These are phyloP conservation scores for Lyophyllum semitale DNA, from an alignment of 768 basidiomycete genomes.

Conservation along the genomic window DNA sequence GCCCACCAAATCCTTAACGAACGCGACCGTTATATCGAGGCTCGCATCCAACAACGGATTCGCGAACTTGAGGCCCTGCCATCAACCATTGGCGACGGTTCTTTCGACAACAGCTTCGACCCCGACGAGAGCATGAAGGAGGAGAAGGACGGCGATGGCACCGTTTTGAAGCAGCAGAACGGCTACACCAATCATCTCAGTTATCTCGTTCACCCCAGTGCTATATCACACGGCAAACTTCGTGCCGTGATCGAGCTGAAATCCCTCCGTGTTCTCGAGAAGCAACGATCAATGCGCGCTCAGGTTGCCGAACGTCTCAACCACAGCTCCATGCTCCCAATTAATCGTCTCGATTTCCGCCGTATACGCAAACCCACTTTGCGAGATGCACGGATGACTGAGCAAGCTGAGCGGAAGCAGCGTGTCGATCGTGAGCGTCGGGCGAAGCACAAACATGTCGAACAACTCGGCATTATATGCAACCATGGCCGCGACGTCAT, in stretches of 20 bases:
- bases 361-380: slow-evolving; percentile 82
- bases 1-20: slow-evolving; percentile 90
- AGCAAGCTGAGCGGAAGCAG: slow-evolving; percentile 88
- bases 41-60: slow-evolving; percentile 85
- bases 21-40: slow-evolving; percentile 88
- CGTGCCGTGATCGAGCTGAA: slow-evolving; percentile 94
- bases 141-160: slow-evolving; percentile 42
- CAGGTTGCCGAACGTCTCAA: slow-evolving; percentile 84
- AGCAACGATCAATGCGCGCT: slow-evolving; percentile 86
- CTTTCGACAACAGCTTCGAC: slow-evolving; percentile 51
- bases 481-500: slow-evolving; percentile 79
- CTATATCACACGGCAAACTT: slow-evolving; percentile 78
- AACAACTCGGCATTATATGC: slow-evolving; percentile 87
- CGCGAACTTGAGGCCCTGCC: slow-evolving; percentile 82
- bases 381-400: slow-evolving; percentile 87
- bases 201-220: slow-evolving; percentile 54
- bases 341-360: slow-evolving; percentile 91
- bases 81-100: slow-evolving; percentile 78
- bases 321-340: slow-evolving; percentile 85
- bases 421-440: slow-evolving; percentile 89
- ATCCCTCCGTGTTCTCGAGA: slow-evolving; percentile 82
- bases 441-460: slow-evolving; percentile 95
- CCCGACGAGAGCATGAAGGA: slow-evolving; percentile 41
- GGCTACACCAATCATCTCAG: slow-evolving; percentile 22
- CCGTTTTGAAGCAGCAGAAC: slow-evolving; percentile 27